A percentile compares a stretch with the other conserved stretches of the same genome.
Evolutionary conservation across 805 yeast genomes (phyloP).

Genomic region (Zygotorulaspora chibaensis): DNA sequence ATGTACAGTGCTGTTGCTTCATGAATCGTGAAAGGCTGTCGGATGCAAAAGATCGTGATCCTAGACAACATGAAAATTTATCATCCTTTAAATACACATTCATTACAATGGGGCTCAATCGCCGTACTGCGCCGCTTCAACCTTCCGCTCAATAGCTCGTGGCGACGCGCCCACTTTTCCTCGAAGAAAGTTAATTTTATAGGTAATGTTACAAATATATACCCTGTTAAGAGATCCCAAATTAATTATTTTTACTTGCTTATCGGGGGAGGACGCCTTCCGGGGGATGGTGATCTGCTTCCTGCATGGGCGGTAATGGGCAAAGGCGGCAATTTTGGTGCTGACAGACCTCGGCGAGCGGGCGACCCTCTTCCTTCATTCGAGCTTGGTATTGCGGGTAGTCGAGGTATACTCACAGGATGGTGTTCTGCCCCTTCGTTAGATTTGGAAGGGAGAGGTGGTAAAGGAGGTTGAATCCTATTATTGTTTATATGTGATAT

Average conservation of each 20-base stretch:
- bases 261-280: slow-evolving; percentile 15
- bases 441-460: slow-evolving; percentile 22
- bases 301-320: slow-evolving; percentile 11
- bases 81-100: too few species aligned
- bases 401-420: slow-evolving; percentile 4
- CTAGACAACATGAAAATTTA: too few species aligned
- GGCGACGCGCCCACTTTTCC: too few species aligned
- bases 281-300: slow-evolving; percentile 14
- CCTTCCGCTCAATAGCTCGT: neutral
- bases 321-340: slow-evolving; percentile 15
- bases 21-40: neutral
- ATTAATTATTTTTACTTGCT: neutral
- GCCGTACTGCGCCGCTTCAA: neutral
- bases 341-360: neutral
- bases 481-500: slow-evolving; percentile 8
- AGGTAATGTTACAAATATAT: neutral
- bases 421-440: neutral
- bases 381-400: slow-evolving; percentile 14
- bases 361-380: slow-evolving; percentile 1
- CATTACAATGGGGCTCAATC: too few species aligned
- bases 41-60: too few species aligned
- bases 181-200: too few species aligned
- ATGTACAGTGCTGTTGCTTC: slow-evolving; percentile 10
- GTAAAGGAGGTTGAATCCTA: slow-evolving; percentile 22
- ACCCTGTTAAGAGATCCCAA: neutral